Base-by-base conservation (phyloP, 2,329 filamentous ascomycete species). In the Beauveria sp. region DNA sequence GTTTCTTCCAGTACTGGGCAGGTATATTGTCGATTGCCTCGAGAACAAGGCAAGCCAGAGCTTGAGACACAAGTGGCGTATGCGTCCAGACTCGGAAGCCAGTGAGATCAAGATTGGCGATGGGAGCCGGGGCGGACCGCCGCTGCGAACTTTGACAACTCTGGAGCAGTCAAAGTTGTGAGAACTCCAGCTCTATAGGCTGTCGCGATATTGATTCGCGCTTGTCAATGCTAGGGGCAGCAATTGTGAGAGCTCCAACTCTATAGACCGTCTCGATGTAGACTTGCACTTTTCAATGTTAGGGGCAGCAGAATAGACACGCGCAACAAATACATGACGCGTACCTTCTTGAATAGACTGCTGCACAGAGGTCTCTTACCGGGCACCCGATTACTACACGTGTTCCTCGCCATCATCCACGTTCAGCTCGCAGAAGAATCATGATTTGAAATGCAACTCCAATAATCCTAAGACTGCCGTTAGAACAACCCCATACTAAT, bases 11-110 rank as follows among this genome's bases (percentile, higher is more conserved):
- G 66, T 70, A 1, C 62, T 70, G 26, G 68, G 68, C 3, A 57
- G 65, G 64, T 60, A 71, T 64, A 57, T 73, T n/a, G 68, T 66
- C 1, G 71, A 74, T n/a, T 73, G 71, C 6, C 71, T 71, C 3
- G 71, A 74, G 52, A 67, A 70, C 7, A 74, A 69, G 24, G 71
- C 71, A 4, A 20, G 67, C 0, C n/a, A 62, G 2, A 67, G 65
- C 8, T 40, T 74, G n/a, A 63, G 71, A 24, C 50, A 65, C 5
- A 73, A 73, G 59, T 74, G 72, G 72, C 69, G 69, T 26, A 55
- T 72, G 14, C 64, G 69, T 18, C 61, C 62, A 0, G 54, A 64
- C 2, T 51, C 50, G 2, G 57, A 52, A 5, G 31, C 16, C 8
- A 62, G 45, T 26, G 62, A 9, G 38, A 24, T 62, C 5, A 71